Base-by-base conservation (phyloP, 2,329 filamentous ascomycete species). In the Colletotrichum sp. region DNA sequence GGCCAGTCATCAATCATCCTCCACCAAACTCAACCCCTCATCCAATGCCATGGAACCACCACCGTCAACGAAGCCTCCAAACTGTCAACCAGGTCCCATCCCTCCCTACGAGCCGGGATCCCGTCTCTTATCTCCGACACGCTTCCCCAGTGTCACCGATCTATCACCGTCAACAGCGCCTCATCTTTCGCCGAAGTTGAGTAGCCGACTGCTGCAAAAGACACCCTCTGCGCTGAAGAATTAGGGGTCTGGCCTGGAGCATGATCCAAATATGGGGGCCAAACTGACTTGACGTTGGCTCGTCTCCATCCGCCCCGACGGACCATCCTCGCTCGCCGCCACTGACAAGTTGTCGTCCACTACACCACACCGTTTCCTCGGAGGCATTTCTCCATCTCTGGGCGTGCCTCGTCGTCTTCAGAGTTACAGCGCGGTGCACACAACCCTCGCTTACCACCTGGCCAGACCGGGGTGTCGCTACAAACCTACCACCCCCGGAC, bases 101-200 rank as follows among this genome's bases (percentile, higher is more conserved):
- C 63, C 62, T 72, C 47, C 63, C 33, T 27, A 16, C 43, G 12
- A 21, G 16, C 68, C 36, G 47, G 72, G 72, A 74, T 74, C 38
- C 29, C 29, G 61, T 24, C 67, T 55, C 61, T 62, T 70, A 15
- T 21, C n/a, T 66, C 29, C 29, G 54, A 47, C 62, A 54, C 31
- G n/a, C 43, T 51, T 31, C 24, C 36, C 38, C 33, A 31, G 36
- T 31, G 36, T 64, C 13, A 51, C 69, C 21, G 33, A 70, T 61
- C 36, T 27, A 43, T 61, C 69, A 9, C 36, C 63, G 54, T 58
- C 29, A 55, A 33, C 43, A 64, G 36, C 31, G 43, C 67, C 47
- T 70, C 58, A 43, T 34, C 33, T 57, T 43, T 16, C 43, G 21
- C 24, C 34, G 34, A 70, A 59, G 15, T 33, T 69, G 34, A 63